Conservation (phyloP, 306 rosid genomes). For the Rubus idaeus region DNA sequence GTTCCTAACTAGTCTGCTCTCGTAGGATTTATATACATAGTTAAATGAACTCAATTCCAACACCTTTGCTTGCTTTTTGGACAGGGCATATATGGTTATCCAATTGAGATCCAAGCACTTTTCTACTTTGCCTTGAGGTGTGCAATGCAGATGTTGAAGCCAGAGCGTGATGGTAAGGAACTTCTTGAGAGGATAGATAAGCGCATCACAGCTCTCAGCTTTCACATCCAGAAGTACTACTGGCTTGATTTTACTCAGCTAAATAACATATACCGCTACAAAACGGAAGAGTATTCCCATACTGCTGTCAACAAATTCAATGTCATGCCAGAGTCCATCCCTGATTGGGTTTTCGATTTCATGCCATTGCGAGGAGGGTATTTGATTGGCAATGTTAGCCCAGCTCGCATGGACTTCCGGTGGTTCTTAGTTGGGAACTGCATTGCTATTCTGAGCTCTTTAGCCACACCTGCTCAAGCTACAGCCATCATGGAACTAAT, state of each 20-base stretch:
- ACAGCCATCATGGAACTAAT: constrained; percentile 31
- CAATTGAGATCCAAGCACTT: constrained; percentile 26
- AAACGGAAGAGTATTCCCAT: constrained; percentile 85
- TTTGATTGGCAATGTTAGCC: constrained; percentile 85
- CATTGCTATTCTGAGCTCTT: constrained; percentile 28
- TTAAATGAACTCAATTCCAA: background rate
- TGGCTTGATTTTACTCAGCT: constrained; percentile 86
- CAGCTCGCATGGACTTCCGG: constrained; percentile 55
- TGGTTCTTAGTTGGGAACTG: constrained; percentile 34
- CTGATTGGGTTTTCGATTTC: constrained; percentile 80
- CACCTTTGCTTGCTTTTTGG: background rate
- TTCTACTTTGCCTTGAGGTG: constrained; percentile 11
- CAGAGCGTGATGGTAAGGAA: constrained; percentile 5
- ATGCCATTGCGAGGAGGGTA: constrained; percentile 86
- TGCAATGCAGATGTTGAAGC: constrained; percentile 19
- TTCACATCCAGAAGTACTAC: constrained; percentile 40
- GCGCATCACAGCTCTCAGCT: constrained; percentile 7
- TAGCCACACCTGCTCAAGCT: constrained; percentile 26
- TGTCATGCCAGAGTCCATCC: constrained; percentile 87
- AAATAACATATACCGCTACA: constrained; percentile 75
- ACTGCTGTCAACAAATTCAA: constrained; percentile 87
- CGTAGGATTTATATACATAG: background rate
- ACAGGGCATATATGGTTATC: constrained; percentile 25
- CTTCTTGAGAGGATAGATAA: constrained; percentile 15
- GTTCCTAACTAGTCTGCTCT: background rate